Percentiles rank a stretch among this genome's conserved stretches.
These are phyloP conservation scores for Solanum acaule DNA, from an alignment of 257 asterid genomes.

Conservation along the genomic window DNA sequence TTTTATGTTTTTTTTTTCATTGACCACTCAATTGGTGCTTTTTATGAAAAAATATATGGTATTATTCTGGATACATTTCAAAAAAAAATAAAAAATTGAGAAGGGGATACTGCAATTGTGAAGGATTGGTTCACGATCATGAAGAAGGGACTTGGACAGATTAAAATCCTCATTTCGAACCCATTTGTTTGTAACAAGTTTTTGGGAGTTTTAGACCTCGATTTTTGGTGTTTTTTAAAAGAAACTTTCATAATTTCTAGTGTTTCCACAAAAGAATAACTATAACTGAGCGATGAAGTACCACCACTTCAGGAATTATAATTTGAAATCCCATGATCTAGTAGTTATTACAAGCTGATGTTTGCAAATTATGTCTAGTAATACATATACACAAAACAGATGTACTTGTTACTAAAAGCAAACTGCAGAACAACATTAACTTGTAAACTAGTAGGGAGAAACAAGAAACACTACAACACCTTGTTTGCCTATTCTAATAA, in stretches of 20 bases:
- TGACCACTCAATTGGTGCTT: too few relatives aligned
- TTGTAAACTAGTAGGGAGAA: not conserved
- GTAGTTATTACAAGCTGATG: not conserved
- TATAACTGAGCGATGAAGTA: too few relatives aligned
- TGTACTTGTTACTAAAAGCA: not conserved
- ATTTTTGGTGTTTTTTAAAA: too few relatives aligned
- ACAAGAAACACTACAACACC: not conserved
- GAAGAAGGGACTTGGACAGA: not conserved
- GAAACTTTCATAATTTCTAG: too few relatives aligned
- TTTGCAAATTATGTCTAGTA: not conserved
- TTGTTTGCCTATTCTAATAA: conserved; percentile 2
- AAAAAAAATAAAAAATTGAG: too few relatives aligned
- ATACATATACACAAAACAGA: not conserved
- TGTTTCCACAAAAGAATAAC: not conserved
- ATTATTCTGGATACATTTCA: not conserved
- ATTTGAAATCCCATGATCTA: not conserved
- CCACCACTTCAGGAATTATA: not conserved
- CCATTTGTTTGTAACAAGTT: not conserved
- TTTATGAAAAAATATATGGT: not conserved
- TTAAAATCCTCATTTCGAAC: not conserved
- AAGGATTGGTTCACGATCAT: too few relatives aligned
- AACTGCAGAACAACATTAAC: not conserved
- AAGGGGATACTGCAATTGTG: too few relatives aligned
- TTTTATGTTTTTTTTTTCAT: too few relatives aligned
- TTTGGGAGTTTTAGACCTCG: too few relatives aligned